Evolutionary conservation across 2,329 filamentous ascomycete genomes (phyloP).

Genomic region (Drechslerella stenobrocha): DNA sequence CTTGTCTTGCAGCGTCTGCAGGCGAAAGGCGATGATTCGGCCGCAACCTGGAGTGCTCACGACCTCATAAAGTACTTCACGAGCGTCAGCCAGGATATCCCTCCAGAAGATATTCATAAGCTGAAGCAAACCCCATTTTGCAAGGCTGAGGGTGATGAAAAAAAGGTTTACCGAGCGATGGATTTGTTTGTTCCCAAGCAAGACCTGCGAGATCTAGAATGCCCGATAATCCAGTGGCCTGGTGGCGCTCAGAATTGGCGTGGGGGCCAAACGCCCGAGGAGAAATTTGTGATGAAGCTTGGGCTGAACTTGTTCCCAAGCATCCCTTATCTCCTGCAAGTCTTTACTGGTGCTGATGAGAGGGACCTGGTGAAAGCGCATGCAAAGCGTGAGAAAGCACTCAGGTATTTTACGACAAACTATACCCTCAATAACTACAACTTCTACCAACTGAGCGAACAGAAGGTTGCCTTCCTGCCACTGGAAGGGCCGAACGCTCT

Average conservation of each 20-base stretch:
- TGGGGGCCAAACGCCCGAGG: constrained; percentile 62
- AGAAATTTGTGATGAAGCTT: constrained; percentile 70
- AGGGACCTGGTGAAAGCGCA: constrained; percentile 60
- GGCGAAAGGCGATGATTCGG: constrained; percentile 56
- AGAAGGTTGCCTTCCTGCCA: constrained; percentile 68
- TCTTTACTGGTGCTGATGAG: constrained; percentile 51
- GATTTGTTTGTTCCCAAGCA: constrained; percentile 82
- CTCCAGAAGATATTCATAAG: constrained; percentile 74
- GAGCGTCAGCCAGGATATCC: constrained; percentile 87
- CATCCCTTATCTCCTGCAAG: constrained; percentile 71
- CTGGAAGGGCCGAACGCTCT: constrained; percentile 67
- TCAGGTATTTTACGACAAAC: constrained; percentile 81
- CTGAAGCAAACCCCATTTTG: constrained; percentile 78
- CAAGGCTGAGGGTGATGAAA: constrained; percentile 65
- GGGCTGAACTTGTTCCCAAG: constrained; percentile 74
- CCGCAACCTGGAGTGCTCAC: constrained; percentile 80
- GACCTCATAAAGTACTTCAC: constrained; percentile 93
- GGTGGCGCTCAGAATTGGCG: constrained; percentile 67
- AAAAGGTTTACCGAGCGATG: constrained; percentile 68
- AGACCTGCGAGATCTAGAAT: constrained; percentile 67
- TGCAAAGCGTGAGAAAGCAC: constrained; percentile 67
- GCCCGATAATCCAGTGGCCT: constrained; percentile 83
- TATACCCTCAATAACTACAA: constrained; percentile 77
- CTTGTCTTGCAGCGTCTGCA: constrained; percentile 89
- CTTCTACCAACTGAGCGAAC: constrained; percentile 62